Percentiles rank a stretch among this genome's conserved stretches.
These are phyloP conservation scores for Epipyxis sp. DNA, from an alignment of 108 stramenopile species.

Conservation along the genomic window DNA sequence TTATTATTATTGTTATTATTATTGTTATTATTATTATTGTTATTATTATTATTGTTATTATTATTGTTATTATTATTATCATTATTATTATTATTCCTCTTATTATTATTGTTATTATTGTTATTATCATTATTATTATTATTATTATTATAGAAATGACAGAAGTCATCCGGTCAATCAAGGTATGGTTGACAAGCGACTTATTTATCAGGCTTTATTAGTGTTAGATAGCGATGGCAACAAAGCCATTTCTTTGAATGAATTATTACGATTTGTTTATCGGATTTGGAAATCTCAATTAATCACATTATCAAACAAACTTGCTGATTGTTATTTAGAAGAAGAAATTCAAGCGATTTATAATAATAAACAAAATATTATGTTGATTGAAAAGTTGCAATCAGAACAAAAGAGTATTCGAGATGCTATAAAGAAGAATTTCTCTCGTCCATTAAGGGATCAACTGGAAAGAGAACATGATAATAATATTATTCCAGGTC, in stretches of 20 bases:
- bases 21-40: no score
- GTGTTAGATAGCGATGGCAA: neutral
- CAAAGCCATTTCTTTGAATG: neutral
- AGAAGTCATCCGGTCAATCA: no score
- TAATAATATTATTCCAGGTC: neutral
- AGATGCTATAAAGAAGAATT: conserved; percentile 21
- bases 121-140: no score
- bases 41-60: no score
- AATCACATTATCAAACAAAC: neutral
- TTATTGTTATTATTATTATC: no score
- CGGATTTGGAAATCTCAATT: conserved; percentile 8
- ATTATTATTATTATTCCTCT: no score
- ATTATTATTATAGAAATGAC: no score
- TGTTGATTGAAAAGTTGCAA: neutral
- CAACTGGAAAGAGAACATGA: neutral
- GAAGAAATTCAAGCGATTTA: neutral
- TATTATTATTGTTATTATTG: no score
- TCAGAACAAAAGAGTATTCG: neutral
- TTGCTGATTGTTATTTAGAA: neutral
- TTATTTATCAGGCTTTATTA: neutral
- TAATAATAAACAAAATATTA: neutral
- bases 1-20: no score
- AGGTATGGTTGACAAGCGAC: neutral
- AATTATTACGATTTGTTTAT: neutral
- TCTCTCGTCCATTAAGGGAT: conserved; percentile 11